phyloP scores from a whole-genome alignment of 1,284 basidiomycete genomes.

The Singerocomus inundabilis region DNA sequence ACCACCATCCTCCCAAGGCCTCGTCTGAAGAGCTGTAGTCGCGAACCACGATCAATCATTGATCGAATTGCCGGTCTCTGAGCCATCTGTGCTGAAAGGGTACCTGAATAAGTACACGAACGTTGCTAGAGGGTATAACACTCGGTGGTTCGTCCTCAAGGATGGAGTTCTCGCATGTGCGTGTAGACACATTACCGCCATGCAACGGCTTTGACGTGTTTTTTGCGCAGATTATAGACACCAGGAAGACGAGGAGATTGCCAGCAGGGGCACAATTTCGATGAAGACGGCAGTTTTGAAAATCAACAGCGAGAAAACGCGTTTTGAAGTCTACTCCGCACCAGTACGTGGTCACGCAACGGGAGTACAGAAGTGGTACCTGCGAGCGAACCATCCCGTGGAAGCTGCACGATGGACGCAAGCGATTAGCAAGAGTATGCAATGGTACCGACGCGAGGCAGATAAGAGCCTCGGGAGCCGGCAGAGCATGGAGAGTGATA shows the following conservation, averaged over 20 bases:
- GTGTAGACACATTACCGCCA: conserved; percentile 28
- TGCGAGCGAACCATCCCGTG: conserved; percentile 88
- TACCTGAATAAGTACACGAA: conserved; percentile 91
- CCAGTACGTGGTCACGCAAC: conserved; percentile 46
- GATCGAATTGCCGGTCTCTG: conserved; percentile 46
- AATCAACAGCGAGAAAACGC: conserved; percentile 52
- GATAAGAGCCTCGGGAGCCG: conserved; percentile 18
- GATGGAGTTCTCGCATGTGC: conserved; percentile 82
- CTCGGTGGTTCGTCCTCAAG: conserved; percentile 92
- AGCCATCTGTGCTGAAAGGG: conserved; percentile 71
- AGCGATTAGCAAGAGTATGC: conserved; percentile 72
- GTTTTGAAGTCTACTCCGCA: conserved; percentile 81
- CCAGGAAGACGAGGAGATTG: conserved; percentile 88
- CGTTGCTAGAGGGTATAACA: conserved; percentile 87
- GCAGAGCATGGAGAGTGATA: conserved; percentile 32
- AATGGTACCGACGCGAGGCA: conserved; percentile 48
- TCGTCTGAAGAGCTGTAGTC: conserved; percentile 43
- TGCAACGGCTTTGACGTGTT: conserved; percentile 4
- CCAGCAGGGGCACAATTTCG: conserved; percentile 86
- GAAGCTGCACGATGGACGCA: conserved; percentile 88
- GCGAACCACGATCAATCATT: conserved; percentile 76
- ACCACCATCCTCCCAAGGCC: background rate
- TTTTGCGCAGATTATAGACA: conserved; percentile 79
- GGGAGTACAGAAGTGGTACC: conserved; percentile 76
- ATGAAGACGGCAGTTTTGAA: conserved; percentile 80